Conservation (phyloP, 2,329 filamentous ascomycete species). For the Sporothrix protearum region DNA sequence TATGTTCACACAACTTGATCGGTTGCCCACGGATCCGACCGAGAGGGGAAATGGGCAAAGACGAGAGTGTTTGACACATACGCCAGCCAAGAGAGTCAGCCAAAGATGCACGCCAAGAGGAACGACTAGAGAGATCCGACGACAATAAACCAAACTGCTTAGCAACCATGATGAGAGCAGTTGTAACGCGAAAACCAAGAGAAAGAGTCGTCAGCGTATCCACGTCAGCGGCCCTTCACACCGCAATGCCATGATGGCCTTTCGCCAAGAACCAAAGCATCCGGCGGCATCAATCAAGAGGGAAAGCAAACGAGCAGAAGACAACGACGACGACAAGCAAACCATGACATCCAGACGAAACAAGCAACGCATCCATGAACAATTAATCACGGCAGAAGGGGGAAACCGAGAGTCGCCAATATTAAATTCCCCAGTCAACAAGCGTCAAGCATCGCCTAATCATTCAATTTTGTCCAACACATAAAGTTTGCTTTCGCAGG, state of each 20-base stretch:
- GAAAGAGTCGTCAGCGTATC: neutral
- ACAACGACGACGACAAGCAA: neutral
- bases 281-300: neutral
- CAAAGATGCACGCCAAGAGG: neutral
- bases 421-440: neutral
- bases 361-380: neutral
- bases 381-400: neutral
- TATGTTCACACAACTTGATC: neutral
- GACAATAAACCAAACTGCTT: neutral
- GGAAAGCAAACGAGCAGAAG: neutral
- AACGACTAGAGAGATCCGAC: neutral
- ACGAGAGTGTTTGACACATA: neutral
- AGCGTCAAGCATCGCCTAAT: neutral
- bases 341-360: neutral
- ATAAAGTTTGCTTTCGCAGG: slow-evolving; percentile 9
- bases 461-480: slow-evolving; percentile 10
- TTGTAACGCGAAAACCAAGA: neutral
- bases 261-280: neutral
- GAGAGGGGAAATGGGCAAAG: neutral
- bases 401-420: neutral
- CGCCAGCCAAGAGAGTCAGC: neutral
- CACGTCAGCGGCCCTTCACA: neutral
- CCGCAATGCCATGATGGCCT: neutral
- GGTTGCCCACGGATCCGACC: neutral
- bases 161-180: neutral